phyloP scores from a whole-genome alignment of 139 green algal genomes.

The Penium margaritaceum region DNA sequence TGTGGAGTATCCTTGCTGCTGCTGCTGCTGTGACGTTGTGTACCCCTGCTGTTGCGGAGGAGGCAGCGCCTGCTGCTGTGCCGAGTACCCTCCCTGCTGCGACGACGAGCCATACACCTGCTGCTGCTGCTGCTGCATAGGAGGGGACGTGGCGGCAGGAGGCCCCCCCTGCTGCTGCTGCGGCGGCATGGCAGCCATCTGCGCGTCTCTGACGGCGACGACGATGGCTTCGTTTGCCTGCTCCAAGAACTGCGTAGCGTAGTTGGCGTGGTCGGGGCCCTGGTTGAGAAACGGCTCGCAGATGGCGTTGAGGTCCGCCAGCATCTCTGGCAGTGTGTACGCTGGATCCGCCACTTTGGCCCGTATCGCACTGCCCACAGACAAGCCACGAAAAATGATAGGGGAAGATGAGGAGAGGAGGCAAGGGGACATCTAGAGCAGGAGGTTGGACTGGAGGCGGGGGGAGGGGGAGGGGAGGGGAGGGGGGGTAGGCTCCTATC shows the following conservation, averaged over 20 bases:
- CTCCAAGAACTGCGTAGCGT: background rate
- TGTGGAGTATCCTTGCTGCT: too few relatives aligned
- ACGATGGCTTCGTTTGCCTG: constrained; percentile 4
- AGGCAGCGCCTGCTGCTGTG: too few relatives aligned
- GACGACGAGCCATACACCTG: too few relatives aligned
- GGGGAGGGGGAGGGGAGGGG: too few relatives aligned
- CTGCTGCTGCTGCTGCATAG: too few relatives aligned
- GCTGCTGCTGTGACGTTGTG: background rate
- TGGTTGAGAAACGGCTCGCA: constrained; percentile 8
- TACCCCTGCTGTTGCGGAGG: too few relatives aligned
- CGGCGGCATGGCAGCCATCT: constrained; percentile 3
- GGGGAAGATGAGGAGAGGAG: background rate
- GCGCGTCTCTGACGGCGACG: background rate
- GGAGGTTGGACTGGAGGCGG: too few relatives aligned
- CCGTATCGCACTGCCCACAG: background rate
- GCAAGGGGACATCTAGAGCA: background rate
- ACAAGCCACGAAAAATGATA: background rate
- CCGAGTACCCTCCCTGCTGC: too few relatives aligned
- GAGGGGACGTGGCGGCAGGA: too few relatives aligned
- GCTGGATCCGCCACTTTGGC: background rate
- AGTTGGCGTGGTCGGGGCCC: background rate
- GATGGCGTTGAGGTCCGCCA: background rate
- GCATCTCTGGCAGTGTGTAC: constrained; percentile 7
- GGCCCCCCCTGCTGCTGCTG: too few relatives aligned
- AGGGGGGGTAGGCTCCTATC: background rate